phyloP scores from a whole-genome alignment of 2,329 filamentous ascomycete species.

The Botrytis medusae region DNA sequence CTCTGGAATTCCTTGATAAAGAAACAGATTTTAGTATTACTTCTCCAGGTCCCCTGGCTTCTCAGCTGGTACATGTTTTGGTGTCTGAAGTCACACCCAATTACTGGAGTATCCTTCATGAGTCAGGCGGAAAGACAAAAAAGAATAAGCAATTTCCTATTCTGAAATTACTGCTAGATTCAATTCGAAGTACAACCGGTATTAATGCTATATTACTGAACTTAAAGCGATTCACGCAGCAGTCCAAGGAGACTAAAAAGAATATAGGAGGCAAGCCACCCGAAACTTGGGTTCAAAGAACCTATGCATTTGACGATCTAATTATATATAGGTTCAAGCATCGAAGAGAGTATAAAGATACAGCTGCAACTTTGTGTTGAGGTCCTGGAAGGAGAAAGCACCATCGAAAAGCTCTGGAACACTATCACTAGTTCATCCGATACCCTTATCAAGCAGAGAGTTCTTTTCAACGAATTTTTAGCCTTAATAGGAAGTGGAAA shows the following conservation, averaged over 20 bases:
- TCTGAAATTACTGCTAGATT: conserved; percentile 56
- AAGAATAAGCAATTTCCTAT: conserved; percentile 38
- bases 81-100: conserved; percentile 75
- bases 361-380: conserved; percentile 45
- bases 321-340: conserved; percentile 31
- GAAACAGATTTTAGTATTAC: conserved; percentile 54
- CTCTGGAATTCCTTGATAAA: conserved; percentile 53
- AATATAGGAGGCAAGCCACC: conserved; percentile 25
- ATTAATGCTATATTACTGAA: conserved; percentile 75
- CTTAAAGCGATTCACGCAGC: conserved; percentile 60
- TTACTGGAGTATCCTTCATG: conserved; percentile 70
- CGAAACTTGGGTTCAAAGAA: background rate
- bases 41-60: conserved; percentile 63
- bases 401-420: conserved; percentile 46
- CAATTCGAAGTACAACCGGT: conserved; percentile 72
- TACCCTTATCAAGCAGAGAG: conserved; percentile 45
- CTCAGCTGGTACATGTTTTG: conserved; percentile 73
- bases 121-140: conserved; percentile 41
- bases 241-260: conserved; percentile 44
- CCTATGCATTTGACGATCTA: background rate
- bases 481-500: conserved; percentile 59
- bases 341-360: conserved; percentile 41
- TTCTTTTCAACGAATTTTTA: conserved; percentile 65
- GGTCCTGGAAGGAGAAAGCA: conserved; percentile 47
- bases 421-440: conserved; percentile 43